These are phyloP conservation scores for Mrakia blollopis DNA, from an alignment of 768 basidiomycete species.

Conservation along the genomic window DNA sequence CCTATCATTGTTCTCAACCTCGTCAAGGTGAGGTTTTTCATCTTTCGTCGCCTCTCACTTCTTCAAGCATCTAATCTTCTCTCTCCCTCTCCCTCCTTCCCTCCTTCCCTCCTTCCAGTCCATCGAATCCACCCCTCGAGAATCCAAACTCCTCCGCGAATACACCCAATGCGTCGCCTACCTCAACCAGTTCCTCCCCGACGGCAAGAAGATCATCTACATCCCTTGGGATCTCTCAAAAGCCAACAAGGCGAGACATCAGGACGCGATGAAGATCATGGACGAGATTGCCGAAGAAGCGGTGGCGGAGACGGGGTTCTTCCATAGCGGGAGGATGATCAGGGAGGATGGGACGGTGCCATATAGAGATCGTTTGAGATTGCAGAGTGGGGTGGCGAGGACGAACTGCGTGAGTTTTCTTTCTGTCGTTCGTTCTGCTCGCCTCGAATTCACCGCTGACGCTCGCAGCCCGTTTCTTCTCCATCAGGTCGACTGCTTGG, in stretches of 20 bases:
- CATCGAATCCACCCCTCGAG: constrained; percentile 57
- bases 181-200: constrained; percentile 90
- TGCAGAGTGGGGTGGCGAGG: constrained; percentile 88
- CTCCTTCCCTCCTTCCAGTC: constrained; percentile 33
- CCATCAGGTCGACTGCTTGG: constrained; percentile 74
- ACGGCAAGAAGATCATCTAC: constrained; percentile 78
- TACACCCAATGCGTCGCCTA: constrained; percentile 88
- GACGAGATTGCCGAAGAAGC: constrained; percentile 62
- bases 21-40: constrained; percentile 68
- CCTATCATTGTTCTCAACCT: constrained; percentile 88
- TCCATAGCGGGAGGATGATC: constrained; percentile 63
- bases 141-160: constrained; percentile 82
- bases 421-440: neutral
- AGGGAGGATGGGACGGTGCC: constrained; percentile 46
- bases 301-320: constrained; percentile 85
- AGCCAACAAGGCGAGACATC: constrained; percentile 61
- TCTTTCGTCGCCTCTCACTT: neutral
- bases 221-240: constrained; percentile 94
- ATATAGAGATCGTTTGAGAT: constrained; percentile 47
- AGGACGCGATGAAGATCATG: constrained; percentile 18
- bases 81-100: neutral
- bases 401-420: constrained; percentile 61
- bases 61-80: too few species aligned
- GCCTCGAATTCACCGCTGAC: neutral
- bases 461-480: neutral